Evolutionary conservation across 495 filamentous ascomycete genomes (phyloP), one percentile per base, ranked within the genome.

Genomic region (Aspergillus baeticus): DNA sequence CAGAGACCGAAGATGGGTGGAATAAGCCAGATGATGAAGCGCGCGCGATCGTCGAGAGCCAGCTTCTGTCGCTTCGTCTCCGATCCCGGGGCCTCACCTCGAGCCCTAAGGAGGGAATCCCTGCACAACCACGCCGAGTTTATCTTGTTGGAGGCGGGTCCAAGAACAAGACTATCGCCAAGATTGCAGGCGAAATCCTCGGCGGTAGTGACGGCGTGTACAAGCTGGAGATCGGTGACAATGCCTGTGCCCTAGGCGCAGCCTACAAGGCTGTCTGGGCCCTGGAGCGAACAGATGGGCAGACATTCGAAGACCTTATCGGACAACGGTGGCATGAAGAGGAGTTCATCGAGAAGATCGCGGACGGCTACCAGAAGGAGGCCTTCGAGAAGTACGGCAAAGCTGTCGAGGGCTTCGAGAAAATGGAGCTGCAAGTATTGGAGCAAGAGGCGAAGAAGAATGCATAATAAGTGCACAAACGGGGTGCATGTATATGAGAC

Each of bases 221-320:
- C 65, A 85, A 85, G 71, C 81, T 98, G 3, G 92, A 98, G 69
- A 87, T 97, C 20, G 92, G 93, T n/a, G 90, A 92, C 6, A 96
- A 96, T 72, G 92, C 94, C 26, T 98, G 94, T 70, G 94, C 92
- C 17, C 71, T 98, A 8, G 94, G 92, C 10, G 91, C 91, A 15
- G 94, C 93, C n/a, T 96, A 98, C 69, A 96, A 96, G 74, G 93
- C 94, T 45, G 87, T 92, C 0, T 98, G 94, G 94, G 90, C 86
- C 1, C 75, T 90, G 31, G 91, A 96, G 74, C 74, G 90, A 29
- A 63, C 68, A 18, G 51, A 64, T 1, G 81, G 81, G 21, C 85
- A 96, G 79, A 87, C 81, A 10, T 98, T 97, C 77, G 94, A 97
- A 66, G 85, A 92, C 35, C 76, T 95, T 59, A 85, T 98, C 41